These are phyloP conservation scores for Apiospora rasikravindrae DNA, from an alignment of 2,329 filamentous ascomycete genomes.

Conservation along the genomic window DNA sequence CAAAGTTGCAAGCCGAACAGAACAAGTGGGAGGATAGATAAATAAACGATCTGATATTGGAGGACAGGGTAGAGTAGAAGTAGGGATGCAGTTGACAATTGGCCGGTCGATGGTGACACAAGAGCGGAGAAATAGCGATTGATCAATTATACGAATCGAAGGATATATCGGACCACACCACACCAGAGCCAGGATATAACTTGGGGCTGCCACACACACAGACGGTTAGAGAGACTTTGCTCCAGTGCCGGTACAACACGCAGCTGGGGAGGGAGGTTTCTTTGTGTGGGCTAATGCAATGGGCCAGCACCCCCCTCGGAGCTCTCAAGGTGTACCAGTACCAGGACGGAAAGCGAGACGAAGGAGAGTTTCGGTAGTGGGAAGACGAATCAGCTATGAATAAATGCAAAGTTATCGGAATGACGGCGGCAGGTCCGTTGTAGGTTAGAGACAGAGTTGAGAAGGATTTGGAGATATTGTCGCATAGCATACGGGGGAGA, in stretches of 20 bases:
- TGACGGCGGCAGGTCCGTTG: background rate
- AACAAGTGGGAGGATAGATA: background rate
- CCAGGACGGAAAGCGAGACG: background rate
- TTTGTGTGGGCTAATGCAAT: background rate
- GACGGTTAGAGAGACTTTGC: background rate
- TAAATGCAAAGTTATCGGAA: conserved; percentile 15
- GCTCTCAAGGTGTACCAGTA: conserved; percentile 5
- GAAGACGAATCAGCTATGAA: conserved; percentile 14
- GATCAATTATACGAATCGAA: conserved; percentile 15
- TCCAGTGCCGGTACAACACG: conserved; percentile 6
- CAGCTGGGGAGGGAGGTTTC: background rate
- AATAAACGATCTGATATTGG: background rate
- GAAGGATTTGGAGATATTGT: conserved; percentile 1
- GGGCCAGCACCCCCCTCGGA: background rate
- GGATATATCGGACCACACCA: conserved; percentile 19
- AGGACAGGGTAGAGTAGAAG: background rate
- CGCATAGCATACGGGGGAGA: background rate
- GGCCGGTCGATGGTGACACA: conserved; percentile 1
- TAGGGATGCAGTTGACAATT: background rate
- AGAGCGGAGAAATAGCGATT: conserved; percentile 17
- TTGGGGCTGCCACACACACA: background rate
- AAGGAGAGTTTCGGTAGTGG: conserved; percentile 9
- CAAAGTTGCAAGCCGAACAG: background rate
- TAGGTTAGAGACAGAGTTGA: conserved; percentile 6
- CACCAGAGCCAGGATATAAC: background rate